Evolutionary conservation across 2,329 filamentous ascomycete genomes (phyloP), one percentile per base, ranked within the genome.

Genomic region (Aspergillus pseudoviridinutans): DNA sequence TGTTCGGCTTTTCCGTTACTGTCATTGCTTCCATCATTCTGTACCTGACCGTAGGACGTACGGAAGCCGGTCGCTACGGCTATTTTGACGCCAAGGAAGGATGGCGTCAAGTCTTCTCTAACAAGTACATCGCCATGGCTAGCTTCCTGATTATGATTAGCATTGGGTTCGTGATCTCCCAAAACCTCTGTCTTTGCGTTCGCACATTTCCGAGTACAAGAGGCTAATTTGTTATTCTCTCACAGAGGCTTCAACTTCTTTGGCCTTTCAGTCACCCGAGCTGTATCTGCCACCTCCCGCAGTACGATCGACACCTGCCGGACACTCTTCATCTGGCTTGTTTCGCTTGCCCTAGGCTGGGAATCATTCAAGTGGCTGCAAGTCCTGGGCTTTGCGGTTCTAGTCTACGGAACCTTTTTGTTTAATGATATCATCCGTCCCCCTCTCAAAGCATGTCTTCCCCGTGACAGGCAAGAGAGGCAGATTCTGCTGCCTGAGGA

Each of bases 331-430:
- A 65, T 99, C 76, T 99, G 94, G 94, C 83, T 99, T 28, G 90
- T 96, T 14, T 96, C 91, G 20, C 84, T 99, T 4, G 91, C 89
- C 3, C 84, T 99, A 2, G 92, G 92, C 59, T 99, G 94, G 94
- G 94, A 99, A 78, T 87, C 86, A 0, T 97, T 99, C 84, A 97
- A 97, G 78, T 95, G 91, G 89, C 84, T 99, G 6, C 94, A 99
- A 76, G 91, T 99, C 14, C 73, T 85, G 3, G 94, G 94, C 1
- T 99, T 99, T 66, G 89, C 79, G 1, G 78, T 97, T 63, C 83
- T 99, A 38, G 94, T 99, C 14, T 99, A 97, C 72, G 95, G 94
- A 64, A 99, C 93, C 1, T 97, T 96, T 75, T 74, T 97, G 46
- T 97, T 97, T 81, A 97, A 97, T 75, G 92, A 95, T 61, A 85